A percentile compares a stretch with the other conserved stretches of the same genome.
Evolutionary conservation across 106 monocot genomes (phyloP).

Genomic region (Vanilla planifolia): DNA sequence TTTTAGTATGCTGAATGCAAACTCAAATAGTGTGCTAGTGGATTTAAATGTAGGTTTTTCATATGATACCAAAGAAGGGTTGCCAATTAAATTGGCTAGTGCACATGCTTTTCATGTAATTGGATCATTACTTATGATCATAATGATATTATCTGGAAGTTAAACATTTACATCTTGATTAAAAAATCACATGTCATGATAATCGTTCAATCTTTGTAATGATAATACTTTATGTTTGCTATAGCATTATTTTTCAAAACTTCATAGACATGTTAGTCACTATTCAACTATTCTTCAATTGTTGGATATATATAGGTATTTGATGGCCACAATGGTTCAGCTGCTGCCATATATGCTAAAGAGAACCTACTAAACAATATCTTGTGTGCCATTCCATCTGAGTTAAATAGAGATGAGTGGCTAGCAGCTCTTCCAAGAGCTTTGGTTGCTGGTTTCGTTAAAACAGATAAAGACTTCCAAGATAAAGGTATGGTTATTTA

Average conservation of each 20-base stretch:
- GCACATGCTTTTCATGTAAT: too few species aligned
- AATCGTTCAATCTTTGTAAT: background rate
- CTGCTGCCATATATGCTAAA: constrained; percentile 77
- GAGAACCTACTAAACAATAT: constrained; percentile 88
- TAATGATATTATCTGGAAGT: too few species aligned
- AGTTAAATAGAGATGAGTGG: constrained; percentile 80
- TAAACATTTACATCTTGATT: too few species aligned
- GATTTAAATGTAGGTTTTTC: too few species aligned
- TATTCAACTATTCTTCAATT: background rate
- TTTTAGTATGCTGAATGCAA: too few species aligned
- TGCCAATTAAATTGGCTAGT: too few species aligned
- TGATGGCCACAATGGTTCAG: constrained; percentile 93
- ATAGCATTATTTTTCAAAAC: background rate
- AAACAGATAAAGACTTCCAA: constrained; percentile 95
- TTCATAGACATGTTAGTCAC: background rate
- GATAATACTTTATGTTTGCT: background rate
- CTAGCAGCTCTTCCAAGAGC: constrained; percentile 82
- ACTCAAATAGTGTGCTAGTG: too few species aligned
- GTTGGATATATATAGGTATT: constrained; percentile 49
- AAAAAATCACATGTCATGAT: background rate
- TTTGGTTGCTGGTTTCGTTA: constrained; percentile 91
- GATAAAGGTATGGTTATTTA: constrained; percentile 44
- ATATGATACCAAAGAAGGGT: too few species aligned
- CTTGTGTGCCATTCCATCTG: constrained; percentile 62
- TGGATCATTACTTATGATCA: too few species aligned